These are phyloP conservation scores for Boletus subcaerulescens DNA, from an alignment of 768 basidiomycete species.

Conservation along the genomic window DNA sequence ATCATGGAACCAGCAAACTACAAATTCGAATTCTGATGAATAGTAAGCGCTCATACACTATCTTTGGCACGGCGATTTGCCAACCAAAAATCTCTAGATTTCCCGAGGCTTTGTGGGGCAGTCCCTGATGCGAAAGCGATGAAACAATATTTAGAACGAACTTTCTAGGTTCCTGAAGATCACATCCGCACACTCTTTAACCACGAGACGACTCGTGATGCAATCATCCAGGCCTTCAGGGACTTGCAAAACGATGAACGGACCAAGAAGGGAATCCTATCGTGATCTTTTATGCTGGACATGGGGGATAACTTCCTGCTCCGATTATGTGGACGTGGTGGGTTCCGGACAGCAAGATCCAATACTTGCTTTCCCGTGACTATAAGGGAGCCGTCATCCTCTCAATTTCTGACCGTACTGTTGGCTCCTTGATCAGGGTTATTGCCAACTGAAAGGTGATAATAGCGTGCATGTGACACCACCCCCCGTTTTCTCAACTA, in stretches of 20 bases:
- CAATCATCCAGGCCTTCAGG: conserved; percentile 30
- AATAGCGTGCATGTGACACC: conserved; percentile 37
- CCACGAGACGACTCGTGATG: conserved; percentile 34
- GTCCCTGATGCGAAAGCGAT: conserved; percentile 41
- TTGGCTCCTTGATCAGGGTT: conserved; percentile 35
- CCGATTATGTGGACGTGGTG: conserved; percentile 24
- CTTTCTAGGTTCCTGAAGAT: conserved; percentile 28
- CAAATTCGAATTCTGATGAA: too few relatives aligned
- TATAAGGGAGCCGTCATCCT: not conserved
- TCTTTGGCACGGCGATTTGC: too few relatives aligned
- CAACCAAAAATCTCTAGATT: conserved; percentile 7
- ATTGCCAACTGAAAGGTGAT: conserved; percentile 39
- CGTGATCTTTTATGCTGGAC: conserved; percentile 45
- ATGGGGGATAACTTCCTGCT: conserved; percentile 40
- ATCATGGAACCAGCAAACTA: too few relatives aligned
- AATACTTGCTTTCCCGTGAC: conserved; percentile 34
- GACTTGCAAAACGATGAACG: conserved; percentile 32
- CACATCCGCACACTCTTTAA: conserved; percentile 41
- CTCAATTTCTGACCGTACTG: conserved; percentile 44
- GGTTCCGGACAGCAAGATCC: not conserved
- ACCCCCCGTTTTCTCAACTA: not conserved
- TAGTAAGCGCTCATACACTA: too few relatives aligned
- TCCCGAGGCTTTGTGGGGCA: conserved; percentile 33
- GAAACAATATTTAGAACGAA: conserved; percentile 29
- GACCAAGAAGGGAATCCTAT: conserved; percentile 32